Conservation (phyloP, 2,329 filamentous ascomycete genomes). For the Rhinocladiella similis region DNA sequence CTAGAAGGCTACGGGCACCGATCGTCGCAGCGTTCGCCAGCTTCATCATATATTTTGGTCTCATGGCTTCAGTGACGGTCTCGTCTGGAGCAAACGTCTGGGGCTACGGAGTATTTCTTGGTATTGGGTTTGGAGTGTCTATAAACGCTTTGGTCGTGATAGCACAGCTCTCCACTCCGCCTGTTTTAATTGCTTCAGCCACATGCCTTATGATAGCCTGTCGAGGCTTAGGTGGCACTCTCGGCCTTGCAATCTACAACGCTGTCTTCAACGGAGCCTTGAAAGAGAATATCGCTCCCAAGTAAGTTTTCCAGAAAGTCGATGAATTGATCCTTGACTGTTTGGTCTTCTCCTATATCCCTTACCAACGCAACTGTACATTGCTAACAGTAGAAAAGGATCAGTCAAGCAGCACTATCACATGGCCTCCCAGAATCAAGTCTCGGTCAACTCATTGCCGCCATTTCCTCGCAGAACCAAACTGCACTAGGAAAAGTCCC, state of each 20-base stretch:
- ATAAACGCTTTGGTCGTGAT: conserved; percentile 3
- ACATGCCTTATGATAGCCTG: conserved; percentile 6
- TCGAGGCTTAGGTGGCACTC: neutral
- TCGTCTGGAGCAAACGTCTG: neutral
- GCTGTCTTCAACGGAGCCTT: conserved; percentile 19
- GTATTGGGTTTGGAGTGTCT: conserved; percentile 10
- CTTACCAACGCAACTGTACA: too few species aligned
- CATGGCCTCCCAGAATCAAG: neutral
- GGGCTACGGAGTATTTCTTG: conserved; percentile 9
- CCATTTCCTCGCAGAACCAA: neutral
- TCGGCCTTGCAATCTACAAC: neutral
- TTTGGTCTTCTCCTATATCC: too few species aligned
- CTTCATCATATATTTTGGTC: neutral
- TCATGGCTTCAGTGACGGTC: neutral
- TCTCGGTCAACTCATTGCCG: conserved; percentile 8
- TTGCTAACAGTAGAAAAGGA: too few species aligned
- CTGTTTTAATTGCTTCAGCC: conserved; percentile 9
- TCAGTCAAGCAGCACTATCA: too few species aligned
- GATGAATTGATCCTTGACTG: too few species aligned
- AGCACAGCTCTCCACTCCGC: conserved; percentile 11
- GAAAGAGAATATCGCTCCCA: too few species aligned
- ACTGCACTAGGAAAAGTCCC: neutral
- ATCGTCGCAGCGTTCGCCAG: neutral
- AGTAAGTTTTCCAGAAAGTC: too few species aligned
- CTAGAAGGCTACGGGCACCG: neutral